Base-by-base conservation (phyloP, 139 green algal species). In the Eudorina sp. region DNA sequence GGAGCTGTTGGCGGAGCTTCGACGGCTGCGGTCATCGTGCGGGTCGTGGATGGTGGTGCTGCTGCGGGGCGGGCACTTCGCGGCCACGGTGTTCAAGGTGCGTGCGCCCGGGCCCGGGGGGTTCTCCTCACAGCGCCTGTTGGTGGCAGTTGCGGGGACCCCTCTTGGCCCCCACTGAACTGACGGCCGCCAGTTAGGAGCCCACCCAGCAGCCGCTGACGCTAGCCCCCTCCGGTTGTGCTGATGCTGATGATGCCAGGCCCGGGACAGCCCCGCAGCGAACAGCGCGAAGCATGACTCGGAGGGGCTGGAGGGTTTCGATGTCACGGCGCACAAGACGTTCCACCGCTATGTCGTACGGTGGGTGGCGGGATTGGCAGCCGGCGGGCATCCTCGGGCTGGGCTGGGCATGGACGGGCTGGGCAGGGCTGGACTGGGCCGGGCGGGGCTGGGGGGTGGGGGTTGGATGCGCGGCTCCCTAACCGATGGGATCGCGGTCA, bases 331-430 rank as follows among this genome's bases (percentile, higher is more conserved):
- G 0, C 96, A 98, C 91, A 97, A 97, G 89, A 97, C 94, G 31
- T 95, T 96, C 53, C 96, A 98, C 88, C 88, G 94, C 31, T 99
- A 99, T 79, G 96, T 98, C 1, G 96, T 99, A 36, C 94, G 97
- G 92, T 96, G 45, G 8, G 43, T 85, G 72, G 62, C 51, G 11
- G 46, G 34, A 14, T 38, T 34, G 41, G 29, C 16, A 18, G 41
- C 14, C 19, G 16, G 60, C 11, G 60, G 21, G n/a, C n/a, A n/a
- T n/a, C n/a, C n/a, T n/a, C n/a, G n/a, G n/a, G n/a, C n/a, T n/a
- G n/a, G n/a, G n/a, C n/a, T n/a, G n/a, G n/a, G n/a, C n/a, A n/a
- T n/a, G n/a, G n/a, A n/a, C n/a, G n/a, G n/a, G n/a, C n/a, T n/a
- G n/a, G n/a, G n/a, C n/a, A n/a, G n/a, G n/a, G n/a, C n/a, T n/a